Percentiles rank a stretch among this genome's conserved stretches.
phyloP scores from a whole-genome alignment of 2,329 filamentous ascomycete species.

The Akanthomyces dipterigenus region DNA sequence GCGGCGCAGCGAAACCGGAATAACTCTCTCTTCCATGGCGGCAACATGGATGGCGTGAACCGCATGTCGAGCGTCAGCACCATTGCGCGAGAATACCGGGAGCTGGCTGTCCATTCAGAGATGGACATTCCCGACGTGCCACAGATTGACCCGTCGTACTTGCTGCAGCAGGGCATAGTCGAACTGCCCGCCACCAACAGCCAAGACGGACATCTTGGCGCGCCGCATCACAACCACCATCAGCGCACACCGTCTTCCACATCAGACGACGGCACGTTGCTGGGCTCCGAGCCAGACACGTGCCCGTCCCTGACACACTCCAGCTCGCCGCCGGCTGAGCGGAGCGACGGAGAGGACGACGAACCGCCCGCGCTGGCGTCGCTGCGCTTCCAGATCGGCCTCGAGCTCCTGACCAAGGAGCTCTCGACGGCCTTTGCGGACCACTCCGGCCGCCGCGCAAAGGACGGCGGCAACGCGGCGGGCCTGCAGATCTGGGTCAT shows the following conservation, averaged over 20 bases:
- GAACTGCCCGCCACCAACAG: background rate
- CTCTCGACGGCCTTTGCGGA: constrained; percentile 36
- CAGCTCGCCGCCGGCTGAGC: background rate
- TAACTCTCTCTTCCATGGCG: background rate
- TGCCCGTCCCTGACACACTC: constrained; percentile 6
- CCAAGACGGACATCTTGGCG: background rate
- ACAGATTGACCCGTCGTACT: background rate
- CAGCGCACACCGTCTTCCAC: constrained; percentile 23
- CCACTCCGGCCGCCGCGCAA: constrained; percentile 17
- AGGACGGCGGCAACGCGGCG: constrained; percentile 28
- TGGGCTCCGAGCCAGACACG: constrained; percentile 39
- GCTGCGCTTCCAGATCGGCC: constrained; percentile 42
- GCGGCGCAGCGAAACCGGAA: constrained; percentile 18
- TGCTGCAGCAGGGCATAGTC: background rate
- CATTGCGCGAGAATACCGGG: constrained; percentile 45
- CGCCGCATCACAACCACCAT: background rate
- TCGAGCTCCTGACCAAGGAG: constrained; percentile 44
- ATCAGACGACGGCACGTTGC: constrained; percentile 40
- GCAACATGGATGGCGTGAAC: constrained; percentile 18
- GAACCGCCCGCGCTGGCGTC: background rate
- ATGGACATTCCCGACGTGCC: constrained; percentile 11
- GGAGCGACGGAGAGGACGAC: background rate
- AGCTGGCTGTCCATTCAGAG: constrained; percentile 32
- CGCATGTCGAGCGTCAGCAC: constrained; percentile 38
- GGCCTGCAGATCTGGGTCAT: constrained; percentile 48